Evolutionary conservation across 257 asterid species (phyloP).

Genomic region (Solanum medicagineum): DNA sequence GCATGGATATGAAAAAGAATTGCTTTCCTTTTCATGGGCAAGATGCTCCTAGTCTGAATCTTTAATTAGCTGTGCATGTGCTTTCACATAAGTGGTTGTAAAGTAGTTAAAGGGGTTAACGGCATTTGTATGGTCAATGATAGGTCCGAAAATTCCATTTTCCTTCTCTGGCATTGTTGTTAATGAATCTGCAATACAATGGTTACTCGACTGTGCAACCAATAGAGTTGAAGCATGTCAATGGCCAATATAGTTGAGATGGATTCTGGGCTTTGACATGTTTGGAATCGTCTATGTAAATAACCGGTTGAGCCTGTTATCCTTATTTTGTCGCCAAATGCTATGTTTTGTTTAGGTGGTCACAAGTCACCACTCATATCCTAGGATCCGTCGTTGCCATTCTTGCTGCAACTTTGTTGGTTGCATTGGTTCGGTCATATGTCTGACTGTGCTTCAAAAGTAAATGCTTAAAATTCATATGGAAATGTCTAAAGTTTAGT

Average conservation of each 20-base stretch:
- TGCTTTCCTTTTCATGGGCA: neutral
- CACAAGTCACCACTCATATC: neutral
- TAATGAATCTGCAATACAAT: constrained; percentile 21
- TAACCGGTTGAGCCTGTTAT: neutral
- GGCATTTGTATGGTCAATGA: neutral
- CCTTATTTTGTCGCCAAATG: neutral
- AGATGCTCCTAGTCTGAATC: neutral
- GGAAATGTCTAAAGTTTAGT: neutral
- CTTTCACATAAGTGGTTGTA: neutral
- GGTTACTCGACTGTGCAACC: neutral
- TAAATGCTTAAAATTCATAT: neutral
- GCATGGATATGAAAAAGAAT: neutral
- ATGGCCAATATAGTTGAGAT: neutral
- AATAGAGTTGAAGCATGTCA: neutral
- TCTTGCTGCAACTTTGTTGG: neutral
- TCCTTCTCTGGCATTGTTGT: constrained; percentile 31
- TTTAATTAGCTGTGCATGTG: neutral
- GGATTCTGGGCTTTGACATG: neutral
- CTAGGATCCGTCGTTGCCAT: neutral
- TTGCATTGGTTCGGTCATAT: neutral
- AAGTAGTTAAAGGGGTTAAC: neutral
- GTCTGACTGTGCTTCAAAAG: neutral
- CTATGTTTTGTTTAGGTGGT: neutral
- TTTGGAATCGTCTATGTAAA: neutral
- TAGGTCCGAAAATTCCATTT: constrained; percentile 38